Base-by-base conservation (phyloP, 2,329 filamentous ascomycete genomes). In the Aspergillus hortae region DNA sequence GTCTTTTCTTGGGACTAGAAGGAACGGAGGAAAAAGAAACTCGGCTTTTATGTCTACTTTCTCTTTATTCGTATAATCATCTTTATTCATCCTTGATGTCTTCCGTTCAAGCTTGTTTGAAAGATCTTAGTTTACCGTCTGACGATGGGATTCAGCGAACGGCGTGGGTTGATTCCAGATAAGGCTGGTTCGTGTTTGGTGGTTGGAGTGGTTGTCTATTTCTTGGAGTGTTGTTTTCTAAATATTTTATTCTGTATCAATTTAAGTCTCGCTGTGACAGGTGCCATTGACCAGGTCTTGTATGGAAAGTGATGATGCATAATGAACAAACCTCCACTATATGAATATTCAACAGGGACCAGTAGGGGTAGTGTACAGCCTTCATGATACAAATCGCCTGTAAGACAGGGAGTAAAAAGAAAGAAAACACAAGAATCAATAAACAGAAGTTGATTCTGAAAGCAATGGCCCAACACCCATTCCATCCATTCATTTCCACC, bases 111-210 rank as follows among this genome's bases (percentile, higher is more conserved):
- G 6, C 10, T 44, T 36, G 35, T 23, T 42, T 40, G 21, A 32
- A 47, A 44, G 25, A 38, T 30, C 40, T 32, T 14, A 35, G 21
- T 44, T 44, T 30, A 17, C 27, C 30, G 35, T 53, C 44, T 19
- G 27, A 27, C 10, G 30, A 11, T 38, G 46, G 43, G 32, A 55
- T 49, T 56, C 48, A 56, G 60, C 56, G 58, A 63, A 55, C 48
- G 64, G 63, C 62, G 59, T 54, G 56, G 53, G 56, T 56, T 62
- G 53, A 52, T 57, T 57, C 51, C 51, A 58, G 56, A 63, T 42
- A 49, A 52, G 52, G 57, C 52, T 50, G 33, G 46, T 54, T 35
- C 46, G 27, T 52, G 43, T 43, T 42, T 27, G 47, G 35, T 40
- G 21, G 35, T 11, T 12, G 45, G 36, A 36, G 45, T 10, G 23